These are phyloP conservation scores for Schizochytrium sp. DNA, from an alignment of 108 stramenopile species.

Conservation along the genomic window DNA sequence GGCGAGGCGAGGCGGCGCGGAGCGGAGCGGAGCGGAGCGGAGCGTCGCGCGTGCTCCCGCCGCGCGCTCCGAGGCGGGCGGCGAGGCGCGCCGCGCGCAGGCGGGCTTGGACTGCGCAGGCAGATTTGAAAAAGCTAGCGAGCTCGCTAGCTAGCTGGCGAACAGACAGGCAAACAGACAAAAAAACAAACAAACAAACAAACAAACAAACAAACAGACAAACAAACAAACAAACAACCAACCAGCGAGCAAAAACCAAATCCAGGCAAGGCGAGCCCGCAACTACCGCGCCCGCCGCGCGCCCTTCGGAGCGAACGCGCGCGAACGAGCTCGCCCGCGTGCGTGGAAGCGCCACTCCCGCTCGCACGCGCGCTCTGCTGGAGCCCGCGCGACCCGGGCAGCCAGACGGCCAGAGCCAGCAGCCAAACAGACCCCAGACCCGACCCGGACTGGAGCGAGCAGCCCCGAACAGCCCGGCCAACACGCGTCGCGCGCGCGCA, in stretches of 20 bases:
- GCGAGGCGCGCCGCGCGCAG: neutral
- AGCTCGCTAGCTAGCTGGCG: too few relatives aligned
- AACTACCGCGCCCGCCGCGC: neutral
- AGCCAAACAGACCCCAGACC: too few relatives aligned
- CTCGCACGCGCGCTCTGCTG: too few relatives aligned
- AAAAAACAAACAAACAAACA: too few relatives aligned
- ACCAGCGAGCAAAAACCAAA: neutral
- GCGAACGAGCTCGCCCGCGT: neutral
- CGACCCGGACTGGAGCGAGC: too few relatives aligned
- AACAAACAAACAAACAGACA: neutral
- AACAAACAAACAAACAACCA: neutral
- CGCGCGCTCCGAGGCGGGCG: neutral
- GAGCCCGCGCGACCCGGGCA: too few relatives aligned
- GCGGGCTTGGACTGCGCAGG: neutral
- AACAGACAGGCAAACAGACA: neutral
- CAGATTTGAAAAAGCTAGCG: neutral
- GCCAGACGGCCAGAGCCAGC: too few relatives aligned
- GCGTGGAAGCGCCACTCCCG: too few relatives aligned
- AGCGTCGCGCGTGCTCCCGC: neutral
- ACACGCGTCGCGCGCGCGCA: too few relatives aligned
- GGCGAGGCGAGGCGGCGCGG: too few relatives aligned
- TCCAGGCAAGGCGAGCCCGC: neutral
- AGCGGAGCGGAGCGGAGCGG: too few relatives aligned
- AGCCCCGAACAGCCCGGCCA: too few relatives aligned
- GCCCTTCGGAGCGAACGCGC: neutral